Evolutionary conservation across 495 filamentous ascomycete species (phyloP).

Genomic region (Pseudevernia furfuracea): DNA sequence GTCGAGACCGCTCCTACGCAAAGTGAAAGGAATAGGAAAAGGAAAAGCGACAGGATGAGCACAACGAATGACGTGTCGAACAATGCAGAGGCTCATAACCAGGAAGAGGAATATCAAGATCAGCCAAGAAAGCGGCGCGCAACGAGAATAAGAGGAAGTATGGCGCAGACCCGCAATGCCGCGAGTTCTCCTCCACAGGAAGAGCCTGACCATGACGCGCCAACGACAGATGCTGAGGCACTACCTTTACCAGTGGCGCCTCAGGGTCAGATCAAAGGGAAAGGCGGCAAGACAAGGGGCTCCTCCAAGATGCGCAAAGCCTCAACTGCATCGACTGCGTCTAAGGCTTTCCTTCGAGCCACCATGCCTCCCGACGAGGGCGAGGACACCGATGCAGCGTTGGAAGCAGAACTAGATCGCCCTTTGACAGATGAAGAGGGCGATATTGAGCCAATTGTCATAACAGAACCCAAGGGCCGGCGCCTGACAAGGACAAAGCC

Average conservation of each 20-base stretch:
- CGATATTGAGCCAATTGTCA: slow-evolving; percentile 8
- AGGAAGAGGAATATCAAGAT: slow-evolving; percentile 26
- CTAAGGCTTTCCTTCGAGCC: slow-evolving; percentile 34
- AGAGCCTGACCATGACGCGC: slow-evolving; percentile 27
- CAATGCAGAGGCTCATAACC: slow-evolving; percentile 20
- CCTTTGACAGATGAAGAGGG: slow-evolving; percentile 50
- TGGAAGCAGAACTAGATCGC: slow-evolving; percentile 59
- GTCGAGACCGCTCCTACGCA: slow-evolving; percentile 39
- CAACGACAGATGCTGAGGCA: slow-evolving; percentile 21
- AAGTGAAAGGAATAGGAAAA: slow-evolving; percentile 52
- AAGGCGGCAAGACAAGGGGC: slow-evolving; percentile 36
- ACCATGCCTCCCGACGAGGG: slow-evolving; percentile 52
- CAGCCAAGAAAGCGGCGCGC: slow-evolving; percentile 62
- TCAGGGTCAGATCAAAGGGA: slow-evolving; percentile 32
- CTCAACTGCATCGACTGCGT: slow-evolving; percentile 45
- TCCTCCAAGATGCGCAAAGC: slow-evolving; percentile 45
- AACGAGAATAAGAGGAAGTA: slow-evolving; percentile 45
- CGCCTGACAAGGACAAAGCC: slow-evolving; percentile 26
- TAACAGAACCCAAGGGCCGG: slow-evolving; percentile 19
- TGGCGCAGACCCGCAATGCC: slow-evolving; percentile 25
- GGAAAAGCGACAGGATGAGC: slow-evolving; percentile 54
- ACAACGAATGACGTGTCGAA: slow-evolving; percentile 34
- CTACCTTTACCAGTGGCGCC: slow-evolving; percentile 13
- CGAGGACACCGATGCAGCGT: slow-evolving; percentile 59
- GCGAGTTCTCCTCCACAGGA: slow-evolving; percentile 22